phyloP scores from a whole-genome alignment of 1,284 basidiomycete genomes.

The Psilocybe mexicana region DNA sequence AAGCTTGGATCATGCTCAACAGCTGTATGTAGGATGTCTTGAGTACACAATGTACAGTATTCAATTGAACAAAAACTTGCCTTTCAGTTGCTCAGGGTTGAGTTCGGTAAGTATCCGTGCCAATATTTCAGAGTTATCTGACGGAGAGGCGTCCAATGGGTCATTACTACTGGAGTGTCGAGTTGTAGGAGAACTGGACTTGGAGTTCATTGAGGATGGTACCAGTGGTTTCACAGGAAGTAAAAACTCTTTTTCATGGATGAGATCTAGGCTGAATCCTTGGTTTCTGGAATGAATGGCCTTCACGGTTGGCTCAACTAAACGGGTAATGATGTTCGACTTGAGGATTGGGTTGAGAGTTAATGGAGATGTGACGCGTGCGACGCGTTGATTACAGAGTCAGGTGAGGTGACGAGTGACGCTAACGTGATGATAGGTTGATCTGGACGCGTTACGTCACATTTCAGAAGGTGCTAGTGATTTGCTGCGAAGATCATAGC shows the following conservation, averaged over 20 bases:
- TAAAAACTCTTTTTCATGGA: too few species aligned
- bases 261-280: too few species aligned
- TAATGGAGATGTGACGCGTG: conserved; percentile 4
- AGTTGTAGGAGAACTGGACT: not conserved
- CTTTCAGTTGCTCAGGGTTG: conserved; percentile 38
- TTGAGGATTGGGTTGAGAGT: not conserved
- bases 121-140: conserved; percentile 7
- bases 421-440: not conserved
- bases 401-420: conserved; percentile 17
- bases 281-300: too few species aligned
- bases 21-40: conserved; percentile 41
- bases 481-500: too few species aligned
- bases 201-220: too few species aligned
- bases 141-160: not conserved
- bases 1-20: conserved; percentile 62
- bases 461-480: too few species aligned
- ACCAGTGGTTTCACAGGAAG: too few species aligned
- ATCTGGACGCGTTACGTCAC: not conserved
- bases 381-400: conserved; percentile 9
- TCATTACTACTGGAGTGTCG: not conserved
- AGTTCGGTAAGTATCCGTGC: conserved; percentile 18
- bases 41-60: not conserved
- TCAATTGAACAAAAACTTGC: conserved; percentile 16
- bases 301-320: too few species aligned
- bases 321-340: not conserved